Evolutionary conservation across 1,139 yeast species (phyloP), one percentile per base, ranked within the genome.

Genomic region (Kodamaea arcana): DNA sequence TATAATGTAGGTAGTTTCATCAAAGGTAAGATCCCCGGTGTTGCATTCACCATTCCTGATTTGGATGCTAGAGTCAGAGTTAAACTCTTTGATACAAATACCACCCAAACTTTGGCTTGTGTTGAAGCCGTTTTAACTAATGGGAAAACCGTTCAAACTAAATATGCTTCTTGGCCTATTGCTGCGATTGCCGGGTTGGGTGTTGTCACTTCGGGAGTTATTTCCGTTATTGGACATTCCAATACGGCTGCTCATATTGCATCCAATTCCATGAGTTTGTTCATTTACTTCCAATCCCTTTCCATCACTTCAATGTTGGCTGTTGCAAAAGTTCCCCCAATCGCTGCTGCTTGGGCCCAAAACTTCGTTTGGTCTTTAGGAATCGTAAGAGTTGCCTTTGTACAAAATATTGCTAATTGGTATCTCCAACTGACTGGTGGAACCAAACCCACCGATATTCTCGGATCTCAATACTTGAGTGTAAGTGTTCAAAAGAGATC

Each of bases 261-360:
- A 11, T 84, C 97, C 15, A 92, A 92, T 63, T 83, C 96, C 16
- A 84, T 92, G 62, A 86, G 97, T 1, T 70, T 92, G 44, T 92
- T 92, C 63, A 78, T 88, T 40, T 94, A 92, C 62, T 92, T 92
- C 75, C 99, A 92, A 65, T 79, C 87, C 37, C 73, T 92, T 49
- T 97, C 97, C 21, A 83, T 92, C 45, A 83, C 94, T 16, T 78
- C 95, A 18, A 88, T 92, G 96, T 83, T 90, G 92, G 97, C 95
- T 32, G 97, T 92, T 26, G 77, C 88, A 15, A 72, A 80, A 42
- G 85, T 87, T 17, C 98, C 98, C 7, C 98, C 98, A 4, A 87
- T 92, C 45, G 97, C 97, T 8, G 92, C 96, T 2, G 94, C 97
- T 3, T 92, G 99, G 99, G 82, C 95, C 24, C 96, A 92, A 59